These are phyloP conservation scores for Magnusiomyces suaveolens DNA, from an alignment of 1,139 yeast genomes.

Conservation along the genomic window DNA sequence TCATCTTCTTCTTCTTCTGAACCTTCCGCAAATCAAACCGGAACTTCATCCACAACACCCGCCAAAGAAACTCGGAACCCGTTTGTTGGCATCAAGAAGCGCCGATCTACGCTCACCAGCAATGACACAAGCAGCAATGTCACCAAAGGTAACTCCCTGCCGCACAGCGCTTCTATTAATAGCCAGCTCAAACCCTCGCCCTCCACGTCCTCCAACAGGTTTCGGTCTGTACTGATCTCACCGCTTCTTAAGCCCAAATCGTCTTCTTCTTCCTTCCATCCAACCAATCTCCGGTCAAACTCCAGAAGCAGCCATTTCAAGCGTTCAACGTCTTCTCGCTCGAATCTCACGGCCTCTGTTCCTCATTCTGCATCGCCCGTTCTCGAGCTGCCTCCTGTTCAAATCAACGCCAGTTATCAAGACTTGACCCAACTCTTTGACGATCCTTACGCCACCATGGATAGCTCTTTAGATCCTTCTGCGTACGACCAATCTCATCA, in stretches of 20 bases:
- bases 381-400: constrained; percentile 9
- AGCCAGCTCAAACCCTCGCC: background rate
- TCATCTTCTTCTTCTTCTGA: background rate
- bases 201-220: background rate
- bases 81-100: background rate
- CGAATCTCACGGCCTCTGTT: too few relatives aligned
- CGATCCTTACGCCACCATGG: too few relatives aligned
- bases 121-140: too few relatives aligned
- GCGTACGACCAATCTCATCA: too few relatives aligned
- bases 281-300: background rate
- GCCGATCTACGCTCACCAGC: background rate
- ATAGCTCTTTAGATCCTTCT: too few relatives aligned
- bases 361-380: too few relatives aligned
- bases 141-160: too few relatives aligned
- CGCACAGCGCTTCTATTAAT: background rate
- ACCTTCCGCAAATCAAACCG: too few relatives aligned
- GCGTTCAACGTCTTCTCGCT: background rate
- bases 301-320: background rate
- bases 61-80: too few relatives aligned
- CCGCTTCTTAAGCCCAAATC: constrained; percentile 1
- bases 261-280: background rate
- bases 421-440: constrained; percentile 11
- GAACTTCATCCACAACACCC: too few relatives aligned
- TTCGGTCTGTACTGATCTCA: background rate
- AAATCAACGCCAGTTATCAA: constrained; percentile 6